Conservation (phyloP, 2,329 filamentous ascomycete genomes). For the Pseudogymnoascus sp. region DNA sequence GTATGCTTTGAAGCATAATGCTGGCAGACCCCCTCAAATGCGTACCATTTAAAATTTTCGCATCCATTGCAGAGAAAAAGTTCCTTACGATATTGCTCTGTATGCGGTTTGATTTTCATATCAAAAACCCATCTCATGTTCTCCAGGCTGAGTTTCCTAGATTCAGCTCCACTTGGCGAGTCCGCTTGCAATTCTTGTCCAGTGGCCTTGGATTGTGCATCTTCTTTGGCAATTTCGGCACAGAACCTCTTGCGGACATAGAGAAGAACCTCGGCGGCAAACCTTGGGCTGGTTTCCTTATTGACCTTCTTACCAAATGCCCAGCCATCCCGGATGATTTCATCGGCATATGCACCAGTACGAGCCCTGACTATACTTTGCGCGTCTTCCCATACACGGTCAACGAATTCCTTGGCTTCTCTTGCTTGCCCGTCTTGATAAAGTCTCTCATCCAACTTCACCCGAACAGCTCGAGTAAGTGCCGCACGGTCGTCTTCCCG, state of each 20-base stretch:
- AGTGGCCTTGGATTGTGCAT: conserved; percentile 37
- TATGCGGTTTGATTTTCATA: conserved; percentile 62
- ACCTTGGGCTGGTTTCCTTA: conserved; percentile 54
- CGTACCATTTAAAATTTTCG: conserved; percentile 58
- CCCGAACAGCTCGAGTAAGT: conserved; percentile 30
- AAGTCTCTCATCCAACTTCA: conserved; percentile 27
- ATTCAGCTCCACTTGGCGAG: conserved; percentile 44
- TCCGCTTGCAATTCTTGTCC: conserved; percentile 39
- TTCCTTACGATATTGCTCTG: conserved; percentile 58
- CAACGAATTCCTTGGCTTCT: conserved; percentile 49
- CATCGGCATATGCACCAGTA: conserved; percentile 59
- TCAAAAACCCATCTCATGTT: conserved; percentile 86
- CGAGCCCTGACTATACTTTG: conserved; percentile 59
- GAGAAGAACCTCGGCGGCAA: conserved; percentile 64
- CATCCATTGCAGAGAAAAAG: conserved; percentile 69
- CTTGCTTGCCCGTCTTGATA: conserved; percentile 30
- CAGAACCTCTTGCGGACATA: conserved; percentile 61
- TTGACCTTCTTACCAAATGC: conserved; percentile 52
- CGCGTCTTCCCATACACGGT: conserved; percentile 61
- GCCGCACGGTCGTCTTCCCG: conserved; percentile 36
- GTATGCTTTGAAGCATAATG: conserved; percentile 82
- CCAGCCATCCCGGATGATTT: conserved; percentile 60
- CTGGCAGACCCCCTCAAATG: conserved; percentile 71
- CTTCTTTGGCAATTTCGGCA: conserved; percentile 46
- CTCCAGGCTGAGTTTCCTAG: conserved; percentile 60